Evolutionary conservation across 2,329 filamentous ascomycete species (phyloP).

Genomic region (Simplicillium aogashimaense): DNA sequence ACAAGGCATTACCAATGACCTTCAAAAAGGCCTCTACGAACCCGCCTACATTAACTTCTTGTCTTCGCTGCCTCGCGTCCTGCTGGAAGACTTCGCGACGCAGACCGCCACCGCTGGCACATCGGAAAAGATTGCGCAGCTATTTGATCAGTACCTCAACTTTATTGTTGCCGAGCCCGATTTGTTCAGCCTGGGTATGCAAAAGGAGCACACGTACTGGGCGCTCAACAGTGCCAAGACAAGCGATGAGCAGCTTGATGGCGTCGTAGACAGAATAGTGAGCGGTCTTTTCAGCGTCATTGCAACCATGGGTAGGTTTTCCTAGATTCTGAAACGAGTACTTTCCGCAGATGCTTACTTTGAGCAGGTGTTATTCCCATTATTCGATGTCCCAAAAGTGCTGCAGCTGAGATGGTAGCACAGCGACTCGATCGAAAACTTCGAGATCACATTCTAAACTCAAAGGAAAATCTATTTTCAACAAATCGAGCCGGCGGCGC

Average conservation of each 20-base stretch:
- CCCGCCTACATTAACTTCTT: constrained; percentile 97
- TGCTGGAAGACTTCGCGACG: constrained; percentile 89
- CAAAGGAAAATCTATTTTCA: constrained; percentile 95
- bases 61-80: constrained; percentile 78
- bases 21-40: constrained; percentile 79
- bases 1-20: constrained; percentile 71
- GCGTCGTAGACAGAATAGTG: constrained; percentile 81
- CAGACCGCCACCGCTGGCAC: constrained; percentile 78
- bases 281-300: constrained; percentile 95
- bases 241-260: constrained; percentile 80
- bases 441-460: constrained; percentile 92
- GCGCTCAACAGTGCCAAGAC: constrained; percentile 91
- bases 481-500: constrained; percentile 46
- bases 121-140: constrained; percentile 79
- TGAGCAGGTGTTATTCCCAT: constrained; percentile 74
- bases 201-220: constrained; percentile 85
- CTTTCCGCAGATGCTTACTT: not conserved
- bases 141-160: constrained; percentile 95
- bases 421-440: constrained; percentile 92
- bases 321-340: not conserved
- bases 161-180: constrained; percentile 95
- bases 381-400: constrained; percentile 86
- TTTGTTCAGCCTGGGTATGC: constrained; percentile 87
- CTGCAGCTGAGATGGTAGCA: constrained; percentile 87
- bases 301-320: constrained; percentile 78